Evolutionary conservation across 306 rosid genomes (phyloP).

Genomic region (Casuarina glauca): DNA sequence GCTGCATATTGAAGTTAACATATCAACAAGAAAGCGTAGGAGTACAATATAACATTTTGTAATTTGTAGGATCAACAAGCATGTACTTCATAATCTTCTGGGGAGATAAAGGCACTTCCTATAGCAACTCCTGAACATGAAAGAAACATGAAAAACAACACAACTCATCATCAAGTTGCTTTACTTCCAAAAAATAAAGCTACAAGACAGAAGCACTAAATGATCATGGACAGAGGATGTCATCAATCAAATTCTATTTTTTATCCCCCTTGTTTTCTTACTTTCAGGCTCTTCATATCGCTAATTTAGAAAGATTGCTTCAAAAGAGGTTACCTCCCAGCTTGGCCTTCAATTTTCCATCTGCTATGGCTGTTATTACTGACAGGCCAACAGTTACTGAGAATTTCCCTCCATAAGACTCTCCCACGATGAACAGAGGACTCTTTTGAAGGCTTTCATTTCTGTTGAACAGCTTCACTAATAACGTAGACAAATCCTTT

Average conservation of each 20-base stretch:
- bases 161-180: neutral
- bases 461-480: conserved; percentile 51
- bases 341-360: conserved; percentile 48
- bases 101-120: conserved; percentile 95
- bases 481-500: conserved; percentile 61
- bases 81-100: conserved; percentile 82
- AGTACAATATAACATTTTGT: neutral
- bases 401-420: conserved; percentile 90
- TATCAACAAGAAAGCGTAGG: conserved; percentile 9
- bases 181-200: too few species aligned
- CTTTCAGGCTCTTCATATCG: neutral
- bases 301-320: neutral
- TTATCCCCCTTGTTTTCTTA: too few species aligned
- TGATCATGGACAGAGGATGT: neutral
- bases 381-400: conserved; percentile 78
- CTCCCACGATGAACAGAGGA: conserved; percentile 79
- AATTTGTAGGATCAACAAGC: conserved; percentile 4
- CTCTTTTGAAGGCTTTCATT: conserved; percentile 61
- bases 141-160: neutral
- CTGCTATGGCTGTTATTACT: conserved; percentile 56
- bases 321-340: conserved; percentile 57
- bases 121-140: conserved; percentile 71
- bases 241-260: neutral
- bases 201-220: neutral
- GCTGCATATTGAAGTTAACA: conserved; percentile 38